Conservation (phyloP, 805 yeast species). For the Saccharomycopsis capsularis region DNA sequence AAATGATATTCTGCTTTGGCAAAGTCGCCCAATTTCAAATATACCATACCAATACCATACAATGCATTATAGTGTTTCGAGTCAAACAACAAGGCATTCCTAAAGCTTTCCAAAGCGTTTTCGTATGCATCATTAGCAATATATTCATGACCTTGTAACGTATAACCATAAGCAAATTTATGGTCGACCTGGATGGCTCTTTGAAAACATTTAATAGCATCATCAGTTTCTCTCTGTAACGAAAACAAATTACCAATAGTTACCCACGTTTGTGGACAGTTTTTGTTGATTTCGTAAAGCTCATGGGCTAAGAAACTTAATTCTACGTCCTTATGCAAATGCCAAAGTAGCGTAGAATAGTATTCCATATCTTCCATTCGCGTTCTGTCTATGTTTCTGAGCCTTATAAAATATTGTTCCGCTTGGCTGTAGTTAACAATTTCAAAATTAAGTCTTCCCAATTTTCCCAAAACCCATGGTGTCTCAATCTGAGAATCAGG, state of each 20-base stretch:
- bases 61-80: constrained; percentile 87
- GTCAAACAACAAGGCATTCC: constrained; percentile 70
- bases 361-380: constrained; percentile 85
- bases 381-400: constrained; percentile 68
- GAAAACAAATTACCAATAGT: constrained; percentile 86
- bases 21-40: constrained; percentile 76
- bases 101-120: constrained; percentile 75
- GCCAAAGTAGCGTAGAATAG: constrained; percentile 90
- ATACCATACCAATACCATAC: constrained; percentile 94
- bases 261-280: constrained; percentile 86
- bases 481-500: constrained; percentile 59
- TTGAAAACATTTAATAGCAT: constrained; percentile 80
- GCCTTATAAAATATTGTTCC: constrained; percentile 50
- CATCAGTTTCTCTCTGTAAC: constrained; percentile 74
- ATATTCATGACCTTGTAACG: constrained; percentile 90
- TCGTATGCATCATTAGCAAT: constrained; percentile 86
- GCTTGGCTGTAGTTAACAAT: constrained; percentile 78
- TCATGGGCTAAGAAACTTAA: constrained; percentile 81
- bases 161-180: constrained; percentile 78
- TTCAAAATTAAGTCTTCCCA: constrained; percentile 82
- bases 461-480: constrained; percentile 78
- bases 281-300: constrained; percentile 53
- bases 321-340: constrained; percentile 71
- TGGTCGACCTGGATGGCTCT: constrained; percentile 66
- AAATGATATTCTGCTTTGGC: constrained; percentile 81